Percentiles rank a stretch among this genome's conserved stretches.
Evolutionary conservation across 768 basidiomycete species (phyloP).

Genomic region (Ramaria sp.): DNA sequence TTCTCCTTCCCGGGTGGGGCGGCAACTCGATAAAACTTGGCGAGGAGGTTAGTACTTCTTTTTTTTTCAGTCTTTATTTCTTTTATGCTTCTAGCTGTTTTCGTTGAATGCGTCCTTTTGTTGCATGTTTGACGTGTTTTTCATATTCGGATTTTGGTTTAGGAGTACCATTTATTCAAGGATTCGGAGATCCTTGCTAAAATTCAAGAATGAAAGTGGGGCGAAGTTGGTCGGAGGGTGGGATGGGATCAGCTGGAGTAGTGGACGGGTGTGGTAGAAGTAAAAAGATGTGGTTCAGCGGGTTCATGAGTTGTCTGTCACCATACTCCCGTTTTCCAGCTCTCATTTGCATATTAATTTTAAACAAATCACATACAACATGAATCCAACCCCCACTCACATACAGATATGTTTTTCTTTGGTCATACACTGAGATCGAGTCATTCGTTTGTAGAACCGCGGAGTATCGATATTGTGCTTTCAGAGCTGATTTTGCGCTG

Average conservation of each 20-base stretch:
- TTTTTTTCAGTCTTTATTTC: too few species aligned
- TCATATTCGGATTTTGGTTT: conserved; percentile 10
- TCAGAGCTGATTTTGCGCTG: too few species aligned
- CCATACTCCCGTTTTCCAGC: neutral
- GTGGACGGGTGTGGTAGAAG: neutral
- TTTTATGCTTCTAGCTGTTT: too few species aligned
- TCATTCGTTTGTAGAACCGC: too few species aligned
- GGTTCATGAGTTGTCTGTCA: neutral
- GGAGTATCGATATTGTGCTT: too few species aligned
- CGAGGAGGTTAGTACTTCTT: conserved; percentile 66
- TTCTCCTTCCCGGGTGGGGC: conserved; percentile 93
- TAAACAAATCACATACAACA: neutral
- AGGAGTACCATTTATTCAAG: conserved; percentile 95
- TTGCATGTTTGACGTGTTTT: too few species aligned
- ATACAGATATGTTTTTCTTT: neutral
- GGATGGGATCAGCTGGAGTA: too few species aligned
- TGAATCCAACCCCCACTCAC: conserved; percentile 3
- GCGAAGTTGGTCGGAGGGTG: neutral
- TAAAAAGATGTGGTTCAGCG: too few species aligned
- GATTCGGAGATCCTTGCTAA: conserved; percentile 94
- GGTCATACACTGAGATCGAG: too few species aligned
- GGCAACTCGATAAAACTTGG: conserved; percentile 94
- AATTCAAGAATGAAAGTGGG: conserved; percentile 65
- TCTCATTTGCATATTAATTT: conserved; percentile 4
- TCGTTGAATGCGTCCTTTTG: too few species aligned